These are phyloP conservation scores for Cynanchum wilfordii DNA, from an alignment of 257 asterid genomes.

Conservation along the genomic window DNA sequence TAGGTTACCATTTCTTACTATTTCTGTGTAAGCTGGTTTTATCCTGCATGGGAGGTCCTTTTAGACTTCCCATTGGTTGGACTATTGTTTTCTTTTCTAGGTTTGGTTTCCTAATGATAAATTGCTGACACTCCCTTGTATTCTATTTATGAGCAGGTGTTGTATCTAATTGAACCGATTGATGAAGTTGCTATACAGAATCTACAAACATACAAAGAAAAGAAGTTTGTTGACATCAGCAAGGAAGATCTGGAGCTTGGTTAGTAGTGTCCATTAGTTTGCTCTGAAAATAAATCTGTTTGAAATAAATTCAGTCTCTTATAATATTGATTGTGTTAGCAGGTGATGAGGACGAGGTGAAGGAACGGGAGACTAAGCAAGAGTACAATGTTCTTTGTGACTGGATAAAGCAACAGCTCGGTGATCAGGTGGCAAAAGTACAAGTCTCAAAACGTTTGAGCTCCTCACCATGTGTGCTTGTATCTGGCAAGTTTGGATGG, in stretches of 20 bases:
- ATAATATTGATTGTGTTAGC: conserved; percentile 4
- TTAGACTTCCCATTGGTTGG: neutral
- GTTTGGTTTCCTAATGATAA: neutral
- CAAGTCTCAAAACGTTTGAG: conserved; percentile 86
- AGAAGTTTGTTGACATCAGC: conserved; percentile 95
- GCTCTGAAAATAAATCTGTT: neutral
- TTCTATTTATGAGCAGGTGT: conserved; percentile 45
- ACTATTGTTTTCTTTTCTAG: neutral
- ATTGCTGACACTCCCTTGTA: conserved; percentile 12
- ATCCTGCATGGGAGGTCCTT: neutral
- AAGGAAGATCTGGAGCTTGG: conserved; percentile 98
- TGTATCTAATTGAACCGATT: conserved; percentile 86
- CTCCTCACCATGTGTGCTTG: conserved; percentile 99
- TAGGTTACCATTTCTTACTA: neutral
- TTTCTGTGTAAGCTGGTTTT: neutral
- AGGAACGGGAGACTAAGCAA: conserved; percentile 75
- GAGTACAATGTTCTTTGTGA: conserved; percentile 84
- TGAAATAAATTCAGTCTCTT: neutral
- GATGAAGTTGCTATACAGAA: conserved; percentile 96
- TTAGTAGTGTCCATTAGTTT: conserved; percentile 25
- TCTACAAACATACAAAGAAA: conserved; percentile 91
- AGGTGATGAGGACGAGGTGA: conserved; percentile 93
- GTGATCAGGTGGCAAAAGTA: conserved; percentile 96
- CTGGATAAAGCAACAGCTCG: conserved; percentile 95
- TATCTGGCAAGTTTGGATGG: conserved; percentile 99